Evolutionary conservation across 202 grass and related monocot species (phyloP).

Genomic region (Cymbopogon flexuosus): DNA sequence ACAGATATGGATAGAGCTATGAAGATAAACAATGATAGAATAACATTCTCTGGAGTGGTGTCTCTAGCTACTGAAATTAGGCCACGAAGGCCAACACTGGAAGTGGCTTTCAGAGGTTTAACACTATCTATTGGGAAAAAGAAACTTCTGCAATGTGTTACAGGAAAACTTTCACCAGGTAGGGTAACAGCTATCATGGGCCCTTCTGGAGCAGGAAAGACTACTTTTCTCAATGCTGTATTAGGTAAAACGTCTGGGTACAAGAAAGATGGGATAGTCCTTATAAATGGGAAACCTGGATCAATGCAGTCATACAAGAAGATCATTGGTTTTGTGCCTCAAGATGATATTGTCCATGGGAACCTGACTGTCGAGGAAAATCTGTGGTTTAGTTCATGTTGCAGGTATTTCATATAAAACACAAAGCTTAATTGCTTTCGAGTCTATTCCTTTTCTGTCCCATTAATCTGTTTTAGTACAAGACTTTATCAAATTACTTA

Average conservation of each 20-base stretch:
- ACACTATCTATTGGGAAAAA: conserved; percentile 63
- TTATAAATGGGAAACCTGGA: conserved; percentile 69
- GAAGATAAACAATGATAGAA: conserved; percentile 34
- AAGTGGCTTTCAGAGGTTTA: conserved; percentile 73
- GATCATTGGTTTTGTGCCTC: conserved; percentile 79
- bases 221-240: conserved; percentile 84
- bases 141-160: conserved; percentile 69
- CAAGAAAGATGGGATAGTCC: conserved; percentile 59
- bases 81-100: conserved; percentile 51
- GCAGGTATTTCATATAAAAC: conserved; percentile 57
- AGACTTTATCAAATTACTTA: not conserved
- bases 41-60: conserved; percentile 51
- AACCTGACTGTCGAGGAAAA: conserved; percentile 84
- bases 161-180: conserved; percentile 71
- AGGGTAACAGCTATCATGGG: conserved; percentile 78
- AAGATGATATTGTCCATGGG: conserved; percentile 88
- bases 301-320: conserved; percentile 73
- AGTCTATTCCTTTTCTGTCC: not conserved
- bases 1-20: conserved; percentile 44
- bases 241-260: conserved; percentile 69
- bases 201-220: conserved; percentile 86
- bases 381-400: conserved; percentile 72
- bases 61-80: conserved; percentile 45
- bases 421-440: not conserved
- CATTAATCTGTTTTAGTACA: not conserved